phyloP scores from a whole-genome alignment of 495 filamentous ascomycete species.

The Lepraria neglecta region DNA sequence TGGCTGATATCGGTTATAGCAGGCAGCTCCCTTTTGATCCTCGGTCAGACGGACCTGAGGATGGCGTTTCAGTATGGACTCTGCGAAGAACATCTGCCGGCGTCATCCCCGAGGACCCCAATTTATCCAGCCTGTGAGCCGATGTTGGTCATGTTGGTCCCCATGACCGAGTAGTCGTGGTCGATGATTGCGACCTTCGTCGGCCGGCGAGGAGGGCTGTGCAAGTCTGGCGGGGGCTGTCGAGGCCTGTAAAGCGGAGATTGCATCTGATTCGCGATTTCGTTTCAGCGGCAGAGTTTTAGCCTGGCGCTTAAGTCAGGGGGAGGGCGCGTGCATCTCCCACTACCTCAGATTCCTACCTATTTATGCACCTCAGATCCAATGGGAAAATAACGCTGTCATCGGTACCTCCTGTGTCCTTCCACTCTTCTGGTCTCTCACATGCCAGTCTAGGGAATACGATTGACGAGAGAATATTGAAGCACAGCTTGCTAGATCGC shows the following conservation, averaged over 20 bases:
- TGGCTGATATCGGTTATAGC: background rate
- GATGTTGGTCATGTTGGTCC: background rate
- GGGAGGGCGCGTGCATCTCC: background rate
- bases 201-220: background rate
- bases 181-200: background rate
- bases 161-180: background rate
- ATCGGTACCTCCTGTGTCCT: background rate
- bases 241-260: background rate
- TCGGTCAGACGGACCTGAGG: no score
- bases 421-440: conserved; percentile 3
- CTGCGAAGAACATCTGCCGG: conserved; percentile 1
- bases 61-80: background rate
- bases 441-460: background rate
- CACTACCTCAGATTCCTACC: background rate
- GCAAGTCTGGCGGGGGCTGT: background rate
- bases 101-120: background rate
- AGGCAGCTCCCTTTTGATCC: background rate
- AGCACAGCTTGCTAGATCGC: background rate
- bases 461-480: background rate
- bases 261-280: background rate
- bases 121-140: background rate
- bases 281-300: background rate
- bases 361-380: conserved; percentile 1
- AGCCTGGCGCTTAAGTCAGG: background rate
- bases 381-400: background rate